These are phyloP conservation scores for Citeromyces siamensis DNA, from an alignment of 1,139 yeast species.

Conservation along the genomic window DNA sequence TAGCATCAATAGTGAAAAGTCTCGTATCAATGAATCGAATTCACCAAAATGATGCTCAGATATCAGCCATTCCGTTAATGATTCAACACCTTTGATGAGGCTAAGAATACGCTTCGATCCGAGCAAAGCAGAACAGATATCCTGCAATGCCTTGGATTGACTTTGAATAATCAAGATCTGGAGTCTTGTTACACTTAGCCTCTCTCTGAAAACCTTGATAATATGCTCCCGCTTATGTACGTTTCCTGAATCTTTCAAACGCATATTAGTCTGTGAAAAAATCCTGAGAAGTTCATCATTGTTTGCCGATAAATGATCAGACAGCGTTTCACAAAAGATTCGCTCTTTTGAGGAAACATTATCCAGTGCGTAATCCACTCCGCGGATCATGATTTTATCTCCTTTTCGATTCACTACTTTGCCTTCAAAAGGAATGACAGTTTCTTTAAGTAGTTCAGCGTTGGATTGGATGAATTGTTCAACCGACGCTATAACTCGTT, in stretches of 20 bases:
- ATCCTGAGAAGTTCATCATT: slow-evolving; percentile 32
- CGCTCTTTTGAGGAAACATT: neutral
- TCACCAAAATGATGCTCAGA: neutral
- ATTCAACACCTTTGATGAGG: neutral
- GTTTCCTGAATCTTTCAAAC: neutral
- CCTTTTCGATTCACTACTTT: neutral
- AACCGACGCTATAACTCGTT: neutral
- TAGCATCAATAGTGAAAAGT: neutral
- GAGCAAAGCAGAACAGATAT: neutral
- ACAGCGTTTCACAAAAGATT: slow-evolving; percentile 17
- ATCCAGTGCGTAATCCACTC: neutral
- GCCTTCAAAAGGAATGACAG: slow-evolving; percentile 1
- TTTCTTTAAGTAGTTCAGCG: neutral
- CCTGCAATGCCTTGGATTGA: too few relatives aligned
- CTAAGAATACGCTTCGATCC: neutral
- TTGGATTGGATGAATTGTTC: neutral
- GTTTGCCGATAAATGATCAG: slow-evolving; percentile 23
- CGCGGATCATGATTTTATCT: neutral
- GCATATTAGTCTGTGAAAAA: slow-evolving; percentile 24
- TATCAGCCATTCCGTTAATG: neutral
- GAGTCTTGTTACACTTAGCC: neutral
- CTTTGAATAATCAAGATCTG: neutral
- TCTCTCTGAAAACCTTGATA: neutral
- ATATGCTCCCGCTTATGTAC: neutral
- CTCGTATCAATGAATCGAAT: slow-evolving; percentile 1